These are phyloP conservation scores for Colletotrichum lentis DNA, from an alignment of 2,329 filamentous ascomycete species.

Conservation along the genomic window DNA sequence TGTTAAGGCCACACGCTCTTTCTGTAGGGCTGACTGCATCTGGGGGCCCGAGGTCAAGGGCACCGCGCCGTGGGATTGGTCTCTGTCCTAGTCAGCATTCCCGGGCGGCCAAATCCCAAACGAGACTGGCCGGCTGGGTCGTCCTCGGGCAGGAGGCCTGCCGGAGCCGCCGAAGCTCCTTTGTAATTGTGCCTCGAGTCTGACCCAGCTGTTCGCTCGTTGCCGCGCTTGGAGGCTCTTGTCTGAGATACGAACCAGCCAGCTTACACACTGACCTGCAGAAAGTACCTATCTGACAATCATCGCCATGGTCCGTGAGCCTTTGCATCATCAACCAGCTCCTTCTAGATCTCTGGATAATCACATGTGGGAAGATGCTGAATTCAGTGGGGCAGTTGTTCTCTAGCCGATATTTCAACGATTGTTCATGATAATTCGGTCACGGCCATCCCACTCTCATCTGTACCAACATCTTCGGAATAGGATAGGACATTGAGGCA, in stretches of 20 bases:
- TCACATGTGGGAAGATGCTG: background rate
- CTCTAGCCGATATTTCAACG: background rate
- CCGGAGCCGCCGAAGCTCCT: slow-evolving; percentile 3
- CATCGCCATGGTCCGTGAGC: background rate
- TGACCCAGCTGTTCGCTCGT: slow-evolving; percentile 26
- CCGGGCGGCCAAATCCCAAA: slow-evolving; percentile 10
- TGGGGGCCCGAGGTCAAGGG: slow-evolving; percentile 3
- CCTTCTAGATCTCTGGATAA: background rate
- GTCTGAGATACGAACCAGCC: background rate
- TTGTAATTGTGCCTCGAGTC: slow-evolving; percentile 28
- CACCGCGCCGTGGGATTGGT: slow-evolving; percentile 22
- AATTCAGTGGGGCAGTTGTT: background rate
- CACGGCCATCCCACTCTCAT: background rate
- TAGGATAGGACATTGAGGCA: background rate
- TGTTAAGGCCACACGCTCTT: background rate
- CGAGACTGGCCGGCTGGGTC: slow-evolving; percentile 7
- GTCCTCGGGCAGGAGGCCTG: slow-evolving; percentile 29
- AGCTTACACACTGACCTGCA: background rate
- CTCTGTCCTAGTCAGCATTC: slow-evolving; percentile 19
- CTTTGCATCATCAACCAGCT: background rate
- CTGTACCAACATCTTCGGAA: background rate
- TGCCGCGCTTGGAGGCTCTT: background rate
- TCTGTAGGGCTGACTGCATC: slow-evolving; percentile 34
- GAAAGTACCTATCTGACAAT: too few relatives aligned
- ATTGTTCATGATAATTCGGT: background rate